phyloP scores from a whole-genome alignment of 2,329 filamentous ascomycete genomes.

The Hymenoscyphus infarciens region DNA sequence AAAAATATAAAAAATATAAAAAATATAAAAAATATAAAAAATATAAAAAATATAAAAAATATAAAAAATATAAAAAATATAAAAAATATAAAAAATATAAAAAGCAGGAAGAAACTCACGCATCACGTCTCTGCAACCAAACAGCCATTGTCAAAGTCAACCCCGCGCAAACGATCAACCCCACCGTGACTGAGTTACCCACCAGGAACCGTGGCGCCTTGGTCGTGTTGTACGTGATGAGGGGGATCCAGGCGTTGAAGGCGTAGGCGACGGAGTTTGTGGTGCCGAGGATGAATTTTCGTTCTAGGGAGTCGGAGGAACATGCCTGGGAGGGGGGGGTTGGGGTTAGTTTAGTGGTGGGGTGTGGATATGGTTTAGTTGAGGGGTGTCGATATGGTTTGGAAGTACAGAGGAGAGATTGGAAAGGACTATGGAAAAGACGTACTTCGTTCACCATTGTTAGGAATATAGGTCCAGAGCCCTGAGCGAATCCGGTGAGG shows the following conservation, averaged over 20 bases:
- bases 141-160: conserved; percentile 26
- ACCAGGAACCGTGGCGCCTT: conserved; percentile 28
- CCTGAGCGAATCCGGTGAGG: conserved; percentile 30
- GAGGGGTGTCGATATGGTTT: no score
- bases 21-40: no score
- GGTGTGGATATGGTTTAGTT: no score
- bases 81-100: no score
- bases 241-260: conserved; percentile 31
- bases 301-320: conserved; percentile 25
- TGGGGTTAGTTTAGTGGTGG: no score
- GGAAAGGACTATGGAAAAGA: no score
- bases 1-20: no score
- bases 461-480: conserved; percentile 30
- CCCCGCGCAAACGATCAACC: conserved; percentile 26
- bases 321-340: no score
- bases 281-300: conserved; percentile 28
- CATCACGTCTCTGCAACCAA: conserved; percentile 22
- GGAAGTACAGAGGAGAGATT: no score
- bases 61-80: no score
- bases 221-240: conserved; percentile 28
- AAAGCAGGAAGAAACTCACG: conserved; percentile 15
- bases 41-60: no score
- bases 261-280: conserved; percentile 31
- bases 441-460: conserved; percentile 34
- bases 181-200: conserved; percentile 29